Conservation (phyloP, 371 early-diverging fungal species). For the Mucor mucedo region DNA sequence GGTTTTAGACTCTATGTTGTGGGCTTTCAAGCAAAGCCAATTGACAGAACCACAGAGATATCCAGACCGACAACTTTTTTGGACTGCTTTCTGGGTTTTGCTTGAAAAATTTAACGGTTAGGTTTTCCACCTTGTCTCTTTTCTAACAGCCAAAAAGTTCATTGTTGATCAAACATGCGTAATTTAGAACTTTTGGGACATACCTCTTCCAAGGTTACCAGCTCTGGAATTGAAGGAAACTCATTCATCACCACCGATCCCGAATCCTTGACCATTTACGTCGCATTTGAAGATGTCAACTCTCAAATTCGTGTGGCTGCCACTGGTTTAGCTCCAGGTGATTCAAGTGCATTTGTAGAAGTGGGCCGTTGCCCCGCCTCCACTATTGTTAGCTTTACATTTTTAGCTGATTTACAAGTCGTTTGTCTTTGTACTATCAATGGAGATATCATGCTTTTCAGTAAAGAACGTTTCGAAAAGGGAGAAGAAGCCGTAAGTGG, state of each 20-base stretch:
- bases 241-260: conserved; percentile 58
- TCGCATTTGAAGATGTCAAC: conserved; percentile 49
- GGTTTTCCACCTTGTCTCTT: neutral
- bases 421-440: conserved; percentile 65
- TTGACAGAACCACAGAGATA: too few relatives aligned
- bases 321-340: conserved; percentile 32
- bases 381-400: conserved; percentile 59
- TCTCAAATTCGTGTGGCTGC: conserved; percentile 35
- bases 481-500: conserved; percentile 52
- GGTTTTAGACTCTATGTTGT: too few relatives aligned
- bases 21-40: too few relatives aligned
- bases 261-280: conserved; percentile 54
- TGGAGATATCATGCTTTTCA: conserved; percentile 77
- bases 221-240: conserved; percentile 30
- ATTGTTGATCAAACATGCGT: conserved; percentile 33
- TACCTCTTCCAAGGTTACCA: conserved; percentile 34
- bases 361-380: conserved; percentile 23
- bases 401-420: conserved; percentile 68
- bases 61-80: too few relatives aligned
- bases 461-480: conserved; percentile 54
- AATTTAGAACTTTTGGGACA: conserved; percentile 47
- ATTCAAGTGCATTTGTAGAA: conserved; percentile 34
- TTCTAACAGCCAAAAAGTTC: neutral
- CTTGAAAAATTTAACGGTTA: too few relatives aligned
- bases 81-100: too few relatives aligned